Conservation (phyloP, 2,329 filamentous ascomycete genomes). For the Clarireedia paspali region DNA sequence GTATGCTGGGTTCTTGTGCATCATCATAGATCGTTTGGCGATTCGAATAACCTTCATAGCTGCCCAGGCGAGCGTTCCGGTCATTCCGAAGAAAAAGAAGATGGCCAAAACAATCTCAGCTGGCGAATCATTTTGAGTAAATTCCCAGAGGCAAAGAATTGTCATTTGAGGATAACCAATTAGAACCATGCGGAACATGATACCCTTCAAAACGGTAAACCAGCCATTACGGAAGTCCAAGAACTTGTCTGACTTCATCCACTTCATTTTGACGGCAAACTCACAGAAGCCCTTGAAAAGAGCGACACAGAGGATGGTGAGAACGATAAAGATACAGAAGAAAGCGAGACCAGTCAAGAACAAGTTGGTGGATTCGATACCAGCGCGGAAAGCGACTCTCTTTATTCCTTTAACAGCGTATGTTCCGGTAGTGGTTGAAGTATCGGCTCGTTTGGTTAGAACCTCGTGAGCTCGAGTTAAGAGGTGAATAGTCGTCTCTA, state of each 20-base stretch:
- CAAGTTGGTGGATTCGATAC: slow-evolving; percentile 84
- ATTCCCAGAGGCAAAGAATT: slow-evolving; percentile 88
- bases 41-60: slow-evolving; percentile 84
- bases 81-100: slow-evolving; percentile 79
- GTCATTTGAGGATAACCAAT: slow-evolving; percentile 90
- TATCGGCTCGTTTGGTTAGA: slow-evolving; percentile 46
- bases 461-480: slow-evolving; percentile 28
- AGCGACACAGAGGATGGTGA: slow-evolving; percentile 65
- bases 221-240: slow-evolving; percentile 91
- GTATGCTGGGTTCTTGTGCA: slow-evolving; percentile 96
- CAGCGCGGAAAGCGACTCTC: slow-evolving; percentile 77
- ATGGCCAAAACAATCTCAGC: slow-evolving; percentile 82
- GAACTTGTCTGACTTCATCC: slow-evolving; percentile 81
- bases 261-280: slow-evolving; percentile 61
- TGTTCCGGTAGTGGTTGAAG: slow-evolving; percentile 45
- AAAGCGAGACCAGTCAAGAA: slow-evolving; percentile 89
- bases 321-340: slow-evolving; percentile 74
- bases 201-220: slow-evolving; percentile 87
- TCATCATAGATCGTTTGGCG: slow-evolving; percentile 76
- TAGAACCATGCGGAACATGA: slow-evolving; percentile 81
- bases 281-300: slow-evolving; percentile 79
- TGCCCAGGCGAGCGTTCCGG: slow-evolving; percentile 73
- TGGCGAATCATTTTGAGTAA: slow-evolving; percentile 76
- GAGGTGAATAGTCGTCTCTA: slow-evolving; percentile 27
- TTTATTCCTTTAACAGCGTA: slow-evolving; percentile 73